Evolutionary conservation across 345 rosid genomes (phyloP).

Genomic region (Ricinus communis): DNA sequence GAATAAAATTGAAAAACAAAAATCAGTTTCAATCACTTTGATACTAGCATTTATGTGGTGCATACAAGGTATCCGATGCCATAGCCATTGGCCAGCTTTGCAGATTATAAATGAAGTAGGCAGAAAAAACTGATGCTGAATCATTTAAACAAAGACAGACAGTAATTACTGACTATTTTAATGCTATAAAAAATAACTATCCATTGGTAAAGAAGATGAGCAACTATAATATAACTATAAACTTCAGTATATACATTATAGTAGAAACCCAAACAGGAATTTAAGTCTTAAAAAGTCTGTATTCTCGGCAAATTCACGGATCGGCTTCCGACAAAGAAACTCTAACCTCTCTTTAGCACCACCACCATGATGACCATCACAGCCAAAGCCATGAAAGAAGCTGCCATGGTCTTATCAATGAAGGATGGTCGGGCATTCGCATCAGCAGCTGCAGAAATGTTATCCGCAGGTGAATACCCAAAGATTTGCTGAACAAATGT

Average conservation of each 20-base stretch:
- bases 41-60: too few relatives aligned
- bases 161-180: not conserved
- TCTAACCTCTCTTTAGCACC: conserved; percentile 54
- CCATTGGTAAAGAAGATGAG: not conserved
- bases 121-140: not conserved
- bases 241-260: not conserved
- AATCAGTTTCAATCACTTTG: too few relatives aligned
- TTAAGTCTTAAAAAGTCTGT: not conserved
- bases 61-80: not conserved
- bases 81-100: not conserved
- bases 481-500: conserved; percentile 51
- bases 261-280: not conserved
- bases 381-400: conserved; percentile 57
- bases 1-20: too few relatives aligned
- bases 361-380: conserved; percentile 61
- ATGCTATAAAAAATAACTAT: not conserved
- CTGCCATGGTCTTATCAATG: conserved; percentile 39
- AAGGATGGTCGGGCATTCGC: conserved; percentile 25
- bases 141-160: not conserved
- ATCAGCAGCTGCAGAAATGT: conserved; percentile 22
- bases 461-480: conserved; percentile 33
- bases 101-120: not conserved
- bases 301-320: conserved; percentile 41
- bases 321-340: not conserved
- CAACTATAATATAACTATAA: not conserved